These are phyloP conservation scores for Aspergillus glaucus DNA, from an alignment of 2,329 filamentous ascomycete genomes.

Conservation along the genomic window DNA sequence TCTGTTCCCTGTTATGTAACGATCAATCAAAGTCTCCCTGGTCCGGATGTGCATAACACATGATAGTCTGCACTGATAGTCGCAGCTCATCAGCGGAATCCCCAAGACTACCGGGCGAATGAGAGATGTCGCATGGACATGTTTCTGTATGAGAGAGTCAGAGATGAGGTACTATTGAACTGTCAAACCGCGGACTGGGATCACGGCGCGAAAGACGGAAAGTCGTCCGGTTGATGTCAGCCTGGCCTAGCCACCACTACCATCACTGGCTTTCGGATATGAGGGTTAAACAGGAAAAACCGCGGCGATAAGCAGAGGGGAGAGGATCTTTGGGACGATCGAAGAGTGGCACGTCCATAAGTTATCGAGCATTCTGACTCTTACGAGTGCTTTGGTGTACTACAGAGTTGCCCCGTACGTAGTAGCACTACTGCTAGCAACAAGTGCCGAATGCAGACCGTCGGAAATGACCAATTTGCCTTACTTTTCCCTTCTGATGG, in stretches of 20 bases:
- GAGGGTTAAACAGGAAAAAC: background rate
- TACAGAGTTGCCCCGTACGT: background rate
- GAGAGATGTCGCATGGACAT: background rate
- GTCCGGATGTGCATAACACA: background rate
- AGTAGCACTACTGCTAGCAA: background rate
- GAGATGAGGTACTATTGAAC: slow-evolving; percentile 1
- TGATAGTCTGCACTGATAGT: background rate
- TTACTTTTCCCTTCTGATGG: background rate
- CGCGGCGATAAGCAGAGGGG: background rate
- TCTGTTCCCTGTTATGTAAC: background rate
- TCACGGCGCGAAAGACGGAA: background rate
- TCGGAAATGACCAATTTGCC: background rate
- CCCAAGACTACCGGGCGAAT: background rate
- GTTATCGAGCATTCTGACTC: background rate
- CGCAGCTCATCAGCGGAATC: background rate
- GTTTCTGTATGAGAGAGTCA: background rate
- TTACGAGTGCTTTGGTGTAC: background rate
- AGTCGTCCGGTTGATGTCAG: background rate
- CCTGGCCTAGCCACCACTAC: background rate
- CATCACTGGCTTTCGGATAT: background rate
- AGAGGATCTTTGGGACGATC: background rate
- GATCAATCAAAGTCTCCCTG: background rate
- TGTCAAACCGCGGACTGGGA: background rate
- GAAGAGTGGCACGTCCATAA: background rate
- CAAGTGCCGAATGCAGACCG: background rate